These are phyloP conservation scores for Citrus inodora DNA, from an alignment of 345 rosid species.

Conservation along the genomic window DNA sequence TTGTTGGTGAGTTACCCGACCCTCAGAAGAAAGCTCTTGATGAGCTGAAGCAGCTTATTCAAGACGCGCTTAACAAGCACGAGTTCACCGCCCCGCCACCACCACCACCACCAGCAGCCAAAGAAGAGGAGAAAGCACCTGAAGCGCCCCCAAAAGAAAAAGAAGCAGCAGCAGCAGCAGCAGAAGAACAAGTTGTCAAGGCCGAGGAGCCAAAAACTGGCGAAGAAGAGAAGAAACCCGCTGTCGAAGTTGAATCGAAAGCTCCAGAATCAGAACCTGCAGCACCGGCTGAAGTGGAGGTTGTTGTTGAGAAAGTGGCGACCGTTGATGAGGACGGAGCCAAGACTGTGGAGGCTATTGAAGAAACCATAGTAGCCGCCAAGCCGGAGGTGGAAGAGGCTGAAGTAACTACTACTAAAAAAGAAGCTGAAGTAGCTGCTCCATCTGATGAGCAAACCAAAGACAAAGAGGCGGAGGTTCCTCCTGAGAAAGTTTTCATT, in stretches of 20 bases:
- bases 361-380: slow-evolving; percentile 70
- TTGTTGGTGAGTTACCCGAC: slow-evolving; percentile 52
- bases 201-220: slow-evolving; percentile 1
- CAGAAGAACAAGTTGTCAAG: slow-evolving; percentile 3
- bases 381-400: neutral
- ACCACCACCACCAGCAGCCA: slow-evolving; percentile 15
- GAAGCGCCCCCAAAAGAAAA: slow-evolving; percentile 18
- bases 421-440: neutral
- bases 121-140: slow-evolving; percentile 27
- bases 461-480: slow-evolving; percentile 17
- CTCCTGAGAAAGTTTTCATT: slow-evolving; percentile 34
- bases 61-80: slow-evolving; percentile 46
- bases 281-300: slow-evolving; percentile 10
- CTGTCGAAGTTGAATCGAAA: slow-evolving; percentile 20
- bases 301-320: slow-evolving; percentile 34
- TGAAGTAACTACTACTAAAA: neutral
- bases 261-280: neutral
- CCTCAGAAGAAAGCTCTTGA: slow-evolving; percentile 54
- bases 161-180: slow-evolving; percentile 14
- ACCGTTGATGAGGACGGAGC: slow-evolving; percentile 71
- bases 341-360: slow-evolving; percentile 81
- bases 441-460: slow-evolving; percentile 9
- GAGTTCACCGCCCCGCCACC: slow-evolving; percentile 47
- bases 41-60: slow-evolving; percentile 56
- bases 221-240: slow-evolving; percentile 1